Percentiles rank a stretch among this genome's conserved stretches.
Evolutionary conservation across 1,139 yeast genomes (phyloP).

Genomic region (Candida sp.): DNA sequence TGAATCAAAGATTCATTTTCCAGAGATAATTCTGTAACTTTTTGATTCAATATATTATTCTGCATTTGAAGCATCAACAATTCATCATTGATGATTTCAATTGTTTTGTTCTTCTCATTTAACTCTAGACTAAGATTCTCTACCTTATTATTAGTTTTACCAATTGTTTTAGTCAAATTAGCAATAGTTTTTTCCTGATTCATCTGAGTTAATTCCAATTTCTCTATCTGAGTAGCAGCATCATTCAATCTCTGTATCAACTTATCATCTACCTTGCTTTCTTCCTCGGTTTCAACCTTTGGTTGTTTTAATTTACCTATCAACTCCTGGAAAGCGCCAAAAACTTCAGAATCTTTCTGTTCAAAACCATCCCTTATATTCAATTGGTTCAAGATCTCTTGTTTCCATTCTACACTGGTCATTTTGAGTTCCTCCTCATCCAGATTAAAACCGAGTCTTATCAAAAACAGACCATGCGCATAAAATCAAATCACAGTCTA

Average conservation of each 20-base stretch:
- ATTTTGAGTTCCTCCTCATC: background rate
- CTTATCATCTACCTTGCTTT: slow-evolving; percentile 10
- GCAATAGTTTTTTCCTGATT: slow-evolving; percentile 12
- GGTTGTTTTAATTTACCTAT: slow-evolving; percentile 1
- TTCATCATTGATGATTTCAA: slow-evolving; percentile 70
- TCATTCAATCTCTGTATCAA: slow-evolving; percentile 22
- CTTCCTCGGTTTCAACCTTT: slow-evolving; percentile 5
- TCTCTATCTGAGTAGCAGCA: slow-evolving; percentile 21
- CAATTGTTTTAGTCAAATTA: slow-evolving; percentile 18
- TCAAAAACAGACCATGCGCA: background rate
- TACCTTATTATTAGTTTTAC: slow-evolving; percentile 25
- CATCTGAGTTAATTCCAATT: slow-evolving; percentile 13
- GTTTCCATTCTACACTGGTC: slow-evolving; percentile 13
- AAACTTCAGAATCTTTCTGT: slow-evolving; percentile 27
- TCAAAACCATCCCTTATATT: slow-evolving; percentile 30
- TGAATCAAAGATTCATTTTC: slow-evolving; percentile 55
- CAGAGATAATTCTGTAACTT: slow-evolving; percentile 15
- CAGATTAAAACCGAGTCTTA: background rate
- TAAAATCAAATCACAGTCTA: background rate
- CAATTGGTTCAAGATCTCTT: slow-evolving; percentile 22
- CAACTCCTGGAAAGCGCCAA: slow-evolving; percentile 30
- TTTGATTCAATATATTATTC: slow-evolving; percentile 55
- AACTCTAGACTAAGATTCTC: slow-evolving; percentile 42
- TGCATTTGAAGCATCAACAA: slow-evolving; percentile 67
- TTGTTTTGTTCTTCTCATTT: slow-evolving; percentile 49